Base-by-base conservation (phyloP, 495 filamentous ascomycete genomes). In the Penicillium lividum region DNA sequence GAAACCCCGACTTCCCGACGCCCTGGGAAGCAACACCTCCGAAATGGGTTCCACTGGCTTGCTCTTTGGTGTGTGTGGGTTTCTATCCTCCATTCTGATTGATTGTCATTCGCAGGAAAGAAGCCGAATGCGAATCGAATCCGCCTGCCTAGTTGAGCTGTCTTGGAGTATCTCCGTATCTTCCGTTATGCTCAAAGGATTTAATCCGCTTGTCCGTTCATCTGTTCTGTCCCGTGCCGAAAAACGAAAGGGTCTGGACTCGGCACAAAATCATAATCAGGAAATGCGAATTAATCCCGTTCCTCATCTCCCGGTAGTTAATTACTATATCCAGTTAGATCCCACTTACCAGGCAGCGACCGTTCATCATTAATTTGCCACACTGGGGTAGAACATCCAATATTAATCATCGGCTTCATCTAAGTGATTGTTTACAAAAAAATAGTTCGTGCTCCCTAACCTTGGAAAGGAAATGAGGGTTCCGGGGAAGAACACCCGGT, bases 401-500 rank as follows among this genome's bases (percentile, higher is more conserved):
- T 53, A 30, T 42, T 11, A 18, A 53, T 40, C 38, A 40, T 16
- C 6, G 38, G 11, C 3, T 40, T 16, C 38, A 38, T 38, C 34
- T 11, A 7, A 9, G 1, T 38, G 38, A 9, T 10, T 38, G 38
- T 34, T 10, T n/a, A 51, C 15, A 31, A 34, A 25, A 25, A n/a
- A 46, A 51, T 55, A 13, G 34, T 29, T 40, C 30, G 7, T 31
- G 30, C 4, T 4, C 4, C 30, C 30, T 31, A 13, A 47, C 9
- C 25, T 30, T 30, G 60, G 62, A 59, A 60, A 36, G 54, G 43
- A 46, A 46, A 46, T 22, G 46, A 31, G 59, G 57, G 22, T 51
- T 62, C 66, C 56, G 66, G 66, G 66, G 61, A 64, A 67, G 50
- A 28, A 9, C 10, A 48, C 28, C 61, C 59, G 56, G 61, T 58